A percentile compares a stretch with the other conserved stretches of the same genome.
Evolutionary conservation across 2,329 filamentous ascomycete genomes (phyloP).

Genomic region (Aphanocladium album): DNA sequence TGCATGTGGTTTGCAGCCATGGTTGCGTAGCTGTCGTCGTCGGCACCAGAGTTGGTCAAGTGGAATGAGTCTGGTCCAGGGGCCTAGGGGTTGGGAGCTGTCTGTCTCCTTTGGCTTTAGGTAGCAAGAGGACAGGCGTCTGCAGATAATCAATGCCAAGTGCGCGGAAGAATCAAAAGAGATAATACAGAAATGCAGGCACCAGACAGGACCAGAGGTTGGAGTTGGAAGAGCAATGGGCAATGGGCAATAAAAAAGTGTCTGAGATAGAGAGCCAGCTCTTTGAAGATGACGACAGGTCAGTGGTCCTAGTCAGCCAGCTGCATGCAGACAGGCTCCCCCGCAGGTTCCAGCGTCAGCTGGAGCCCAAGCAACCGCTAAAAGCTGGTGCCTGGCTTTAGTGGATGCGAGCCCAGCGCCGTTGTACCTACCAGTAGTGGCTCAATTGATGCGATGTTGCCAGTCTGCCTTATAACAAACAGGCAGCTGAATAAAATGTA

Average conservation of each 20-base stretch:
- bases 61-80: background rate
- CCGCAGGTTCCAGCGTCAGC: background rate
- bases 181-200: background rate
- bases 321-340: background rate
- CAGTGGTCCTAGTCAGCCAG: background rate
- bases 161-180: background rate
- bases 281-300: background rate
- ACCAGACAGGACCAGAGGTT: background rate
- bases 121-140: background rate
- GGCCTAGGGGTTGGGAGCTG: background rate
- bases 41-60: background rate
- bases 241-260: background rate
- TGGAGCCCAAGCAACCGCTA: background rate
- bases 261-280: constrained; percentile 1
- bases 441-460: background rate
- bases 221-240: background rate
- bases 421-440: no score
- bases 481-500: background rate
- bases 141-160: background rate
- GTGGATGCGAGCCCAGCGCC: background rate
- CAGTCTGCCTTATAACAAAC: background rate
- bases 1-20: constrained; percentile 88
- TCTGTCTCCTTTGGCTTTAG: no score
- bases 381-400: background rate
- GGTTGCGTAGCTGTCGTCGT: constrained; percentile 16